Evolutionary conservation across 441 rosid species (phyloP), one percentile per base, ranked within the genome.

Genomic region (Erysimum cheiri): DNA sequence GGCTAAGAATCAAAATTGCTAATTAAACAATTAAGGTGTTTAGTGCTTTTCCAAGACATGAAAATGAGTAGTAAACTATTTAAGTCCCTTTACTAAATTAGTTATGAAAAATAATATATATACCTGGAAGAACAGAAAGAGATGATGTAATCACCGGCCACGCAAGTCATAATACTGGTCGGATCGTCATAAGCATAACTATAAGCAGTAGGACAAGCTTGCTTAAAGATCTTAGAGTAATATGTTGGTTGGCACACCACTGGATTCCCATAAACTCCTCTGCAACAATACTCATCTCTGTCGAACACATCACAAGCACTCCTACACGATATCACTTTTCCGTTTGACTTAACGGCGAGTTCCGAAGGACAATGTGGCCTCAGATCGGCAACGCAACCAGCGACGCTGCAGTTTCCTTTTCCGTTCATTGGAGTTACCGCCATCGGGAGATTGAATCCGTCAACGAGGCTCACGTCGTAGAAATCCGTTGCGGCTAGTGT

Each of bases 161-260:
- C 56, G 78, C 99, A 95, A 8, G 97, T 95, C 5, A 83, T 74
- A 60, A 92, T 85, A 57, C 99, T 95, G 3, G 86, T 79, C 2
- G 97, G 98, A 79, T 92, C 97, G 78, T 95, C 99, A 46, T 95
- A 90, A 6, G 99, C 99, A 60, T 92, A 95, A 54, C 97, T 95
- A 44, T 95, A 92, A 5, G 99, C 85, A 26, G 89, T 78, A 8
- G 98, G 99, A 77, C 99, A 95, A 8, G 89, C 96, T 58, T 84
- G 71, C 72, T 95, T 95, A 55, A 95, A 95, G 59, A 78, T 84
- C 68, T 87, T 89, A 28, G 98, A 95, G 69, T 90, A 95, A 58
- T 58, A 83, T 0, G 98, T 92, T 0, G 99, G 97, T 52, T 72
- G 87, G 46, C 99, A 95, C 0, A 60, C 71, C 0, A 48, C 49